Base-by-base conservation (phyloP, 2,329 filamentous ascomycete genomes). In the Aspergillus sp. region DNA sequence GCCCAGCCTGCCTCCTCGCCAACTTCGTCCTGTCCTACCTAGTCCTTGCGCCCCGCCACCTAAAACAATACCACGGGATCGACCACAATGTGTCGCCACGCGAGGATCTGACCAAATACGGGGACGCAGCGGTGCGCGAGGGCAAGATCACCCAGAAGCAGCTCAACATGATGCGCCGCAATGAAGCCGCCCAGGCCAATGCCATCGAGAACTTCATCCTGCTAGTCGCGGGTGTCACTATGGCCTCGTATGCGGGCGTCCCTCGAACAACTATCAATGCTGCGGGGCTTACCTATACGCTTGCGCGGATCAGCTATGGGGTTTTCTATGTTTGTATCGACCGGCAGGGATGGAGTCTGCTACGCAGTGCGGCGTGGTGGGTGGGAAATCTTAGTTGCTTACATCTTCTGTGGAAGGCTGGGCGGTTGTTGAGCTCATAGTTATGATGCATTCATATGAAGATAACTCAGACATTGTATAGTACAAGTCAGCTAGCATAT, bases 81-180 rank as follows among this genome's bases (percentile, higher is more conserved):
- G 77, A 80, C 64, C 76, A 80, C 64, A 74, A 80, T 43, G 68
- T 63, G 19, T 73, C 69, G 36, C 78, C 78, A 0, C 70, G 77
- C 19, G 67, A 77, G 52, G 78, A 80, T 57, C 63, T 80, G 3
- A 57, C 51, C 47, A 76, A 75, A 57, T 79, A 76, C 60, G 77
- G 76, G 48, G 69, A 73, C 3, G 63, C 60, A 5, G 74, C 75
- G 8, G 71, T 79, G 14, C 62, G 60, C 5, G 71, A 73, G 3
- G 74, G 74, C 3, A 77, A 77, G 56, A 65, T 80, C 41, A 77
- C 72, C 0, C 69, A 67, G 35, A 56, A 52, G 20, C 72, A 76
- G 53, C 65, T 79, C 14, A 64, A 73, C 3, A 74, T 71, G 65
- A 59, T 80, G 16, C 69, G 68, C 46, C 73, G 77, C 26, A 70